Evolutionary conservation across 495 filamentous ascomycete genomes (phyloP), one percentile per base, ranked within the genome.

Genomic region (Alectoria sarmentosa): DNA sequence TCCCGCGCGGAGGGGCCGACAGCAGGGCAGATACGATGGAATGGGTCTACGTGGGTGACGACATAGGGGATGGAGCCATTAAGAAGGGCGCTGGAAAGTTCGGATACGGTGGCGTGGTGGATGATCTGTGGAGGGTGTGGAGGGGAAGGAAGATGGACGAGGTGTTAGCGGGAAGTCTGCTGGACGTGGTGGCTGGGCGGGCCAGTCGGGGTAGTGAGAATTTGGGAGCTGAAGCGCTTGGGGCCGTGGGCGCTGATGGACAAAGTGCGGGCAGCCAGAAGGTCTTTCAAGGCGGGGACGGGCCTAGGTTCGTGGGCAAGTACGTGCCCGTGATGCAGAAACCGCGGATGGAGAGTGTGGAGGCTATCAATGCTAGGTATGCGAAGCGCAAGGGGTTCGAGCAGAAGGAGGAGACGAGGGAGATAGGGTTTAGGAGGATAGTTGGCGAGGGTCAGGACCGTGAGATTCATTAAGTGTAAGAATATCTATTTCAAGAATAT

Each of bases 121-220:
- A 90, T 59, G 77, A 84, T 28, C 57, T 94, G 61, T 98, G 95
- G 95, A 76, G 78, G 63, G 75, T 81, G 32, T 98, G 93, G 93
- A 83, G 90, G 66, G 80, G 84, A 70, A 79, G 82, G 54, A 96
- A 95, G 80, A 89, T 98, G 56, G 92, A 96, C 69, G 93, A 96
- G 79, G 76, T 95, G 38, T 75, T 97, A 55, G 84, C 88, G 0
- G 83, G 82, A 58, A 80, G 78, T 34, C 75, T 98, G 66, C 72
- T 96, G 49, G 82, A 88, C 66, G 63, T 86, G 48, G 78, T 87
- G 14, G 77, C 84, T 30, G 73, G 67, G 14, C 84, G 86, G 69
- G 81, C 83, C 4, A n/a, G 46, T 23, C 30, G 28, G 14, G 48
- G 26, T 9, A 54, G 30, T 34, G 71, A 76, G n/a, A n/a, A n/a